These are phyloP conservation scores for Pseudozyma sp. DNA, from an alignment of 1,284 basidiomycete species.

Conservation along the genomic window DNA sequence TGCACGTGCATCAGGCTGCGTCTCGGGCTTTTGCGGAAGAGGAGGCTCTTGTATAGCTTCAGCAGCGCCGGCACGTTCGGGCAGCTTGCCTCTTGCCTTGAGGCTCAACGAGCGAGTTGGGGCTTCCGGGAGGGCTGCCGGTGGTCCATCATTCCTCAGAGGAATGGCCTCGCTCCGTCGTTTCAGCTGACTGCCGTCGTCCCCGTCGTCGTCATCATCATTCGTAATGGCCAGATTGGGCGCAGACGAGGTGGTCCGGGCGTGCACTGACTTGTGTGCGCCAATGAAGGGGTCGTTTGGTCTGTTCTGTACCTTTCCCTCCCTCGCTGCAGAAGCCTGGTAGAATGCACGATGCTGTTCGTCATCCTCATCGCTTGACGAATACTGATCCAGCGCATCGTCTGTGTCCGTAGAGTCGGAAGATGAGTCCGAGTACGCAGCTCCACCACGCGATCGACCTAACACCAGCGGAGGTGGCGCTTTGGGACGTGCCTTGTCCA, in stretches of 20 bases:
- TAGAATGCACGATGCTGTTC: slow-evolving; percentile 36
- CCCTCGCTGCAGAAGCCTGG: slow-evolving; percentile 6
- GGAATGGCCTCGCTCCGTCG: neutral
- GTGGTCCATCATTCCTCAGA: neutral
- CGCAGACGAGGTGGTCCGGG: slow-evolving; percentile 27
- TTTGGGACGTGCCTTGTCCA: slow-evolving; percentile 40
- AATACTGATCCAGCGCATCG: slow-evolving; percentile 38
- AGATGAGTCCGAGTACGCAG: slow-evolving; percentile 54
- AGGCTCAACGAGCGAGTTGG: slow-evolving; percentile 23
- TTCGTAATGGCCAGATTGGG: slow-evolving; percentile 15
- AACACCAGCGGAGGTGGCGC: slow-evolving; percentile 53
- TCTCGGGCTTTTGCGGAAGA: neutral
- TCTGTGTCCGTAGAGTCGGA: slow-evolving; percentile 44
- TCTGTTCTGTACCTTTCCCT: neutral
- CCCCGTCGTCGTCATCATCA: neutral
- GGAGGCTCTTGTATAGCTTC: neutral
- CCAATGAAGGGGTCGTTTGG: slow-evolving; percentile 18
- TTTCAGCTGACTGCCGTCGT: too few relatives aligned
- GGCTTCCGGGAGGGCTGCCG: neutral
- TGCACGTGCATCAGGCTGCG: slow-evolving; percentile 13
- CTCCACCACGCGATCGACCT: slow-evolving; percentile 50
- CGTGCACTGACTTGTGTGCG: slow-evolving; percentile 30
- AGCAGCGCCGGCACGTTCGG: slow-evolving; percentile 11
- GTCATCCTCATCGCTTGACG: slow-evolving; percentile 44
- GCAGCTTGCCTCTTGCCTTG: slow-evolving; percentile 39